Evolutionary conservation across 345 rosid species (phyloP).

Genomic region (Kernera saxatilis): DNA sequence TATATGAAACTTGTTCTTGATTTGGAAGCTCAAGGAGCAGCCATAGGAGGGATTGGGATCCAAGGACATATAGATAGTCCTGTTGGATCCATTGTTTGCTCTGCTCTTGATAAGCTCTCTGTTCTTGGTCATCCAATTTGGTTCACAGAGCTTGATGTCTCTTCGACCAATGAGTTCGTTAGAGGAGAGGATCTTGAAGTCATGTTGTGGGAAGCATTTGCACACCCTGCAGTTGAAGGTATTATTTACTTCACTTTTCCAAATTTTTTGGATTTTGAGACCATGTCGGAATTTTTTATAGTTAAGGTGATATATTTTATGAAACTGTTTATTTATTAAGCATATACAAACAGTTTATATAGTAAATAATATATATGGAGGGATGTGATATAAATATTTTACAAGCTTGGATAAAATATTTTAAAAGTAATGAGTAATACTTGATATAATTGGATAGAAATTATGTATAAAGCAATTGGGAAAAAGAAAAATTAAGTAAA

Average conservation of each 20-base stretch:
- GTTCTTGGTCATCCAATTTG: conserved; percentile 50
- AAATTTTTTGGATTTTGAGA: background rate
- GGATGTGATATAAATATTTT: no score
- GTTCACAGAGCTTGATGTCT: conserved; percentile 58
- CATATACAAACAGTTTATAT: no score
- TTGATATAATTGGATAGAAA: no score
- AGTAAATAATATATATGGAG: no score
- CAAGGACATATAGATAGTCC: conserved; percentile 54
- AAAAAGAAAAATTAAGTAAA: no score
- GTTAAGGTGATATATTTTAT: no score
- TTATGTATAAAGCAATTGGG: no score
- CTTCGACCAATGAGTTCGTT: conserved; percentile 52
- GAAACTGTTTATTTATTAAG: no score
- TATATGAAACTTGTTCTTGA: conserved; percentile 54
- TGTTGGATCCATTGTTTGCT: conserved; percentile 43
- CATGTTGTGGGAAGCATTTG: conserved; percentile 80
- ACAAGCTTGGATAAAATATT: no score
- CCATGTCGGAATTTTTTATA: background rate
- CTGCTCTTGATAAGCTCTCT: conserved; percentile 52
- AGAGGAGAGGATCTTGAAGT: conserved; percentile 82
- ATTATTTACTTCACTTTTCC: background rate
- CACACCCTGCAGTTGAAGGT: conserved; percentile 87
- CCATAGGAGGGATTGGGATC: conserved; percentile 46
- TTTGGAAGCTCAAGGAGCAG: conserved; percentile 67
- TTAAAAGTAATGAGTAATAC: no score